These are phyloP conservation scores for Saturnispora galanensis DNA, from an alignment of 805 yeast species.

Conservation along the genomic window DNA sequence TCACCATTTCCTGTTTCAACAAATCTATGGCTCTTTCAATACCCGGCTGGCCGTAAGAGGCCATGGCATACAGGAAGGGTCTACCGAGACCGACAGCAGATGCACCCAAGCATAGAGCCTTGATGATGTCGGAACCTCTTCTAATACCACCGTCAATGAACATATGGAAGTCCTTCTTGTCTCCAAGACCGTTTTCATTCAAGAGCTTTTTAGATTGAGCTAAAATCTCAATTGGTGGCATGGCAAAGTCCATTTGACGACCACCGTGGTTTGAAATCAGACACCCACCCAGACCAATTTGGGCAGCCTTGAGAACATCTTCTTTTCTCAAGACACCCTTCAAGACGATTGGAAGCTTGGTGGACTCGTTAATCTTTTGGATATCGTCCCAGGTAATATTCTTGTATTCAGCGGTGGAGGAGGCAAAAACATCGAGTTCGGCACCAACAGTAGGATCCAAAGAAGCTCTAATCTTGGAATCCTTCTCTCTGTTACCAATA, in stretches of 20 bases:
- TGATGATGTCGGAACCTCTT: conserved; percentile 67
- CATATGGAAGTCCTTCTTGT: conserved; percentile 45
- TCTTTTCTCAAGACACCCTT: conserved; percentile 60
- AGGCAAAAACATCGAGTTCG: conserved; percentile 11
- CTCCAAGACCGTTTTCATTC: conserved; percentile 27
- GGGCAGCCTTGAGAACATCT: conserved; percentile 49
- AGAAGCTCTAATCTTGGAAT: conserved; percentile 56
- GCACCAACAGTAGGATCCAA: conserved; percentile 31
- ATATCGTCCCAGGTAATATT: conserved; percentile 51
- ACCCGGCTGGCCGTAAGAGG: conserved; percentile 70
- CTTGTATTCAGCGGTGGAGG: conserved; percentile 9
- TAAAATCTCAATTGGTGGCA: conserved; percentile 51
- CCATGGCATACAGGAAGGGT: conserved; percentile 67
- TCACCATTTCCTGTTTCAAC: conserved; percentile 44
- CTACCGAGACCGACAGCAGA: conserved; percentile 59
- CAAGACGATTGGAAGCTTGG: conserved; percentile 40
- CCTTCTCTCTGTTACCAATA: conserved; percentile 79
- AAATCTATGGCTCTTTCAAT: conserved; percentile 41
- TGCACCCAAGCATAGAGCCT: conserved; percentile 72
- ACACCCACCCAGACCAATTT: conserved; percentile 49
- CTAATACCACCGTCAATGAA: conserved; percentile 72
- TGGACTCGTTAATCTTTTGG: conserved; percentile 38
- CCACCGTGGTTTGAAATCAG: conserved; percentile 70
- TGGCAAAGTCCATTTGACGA: conserved; percentile 53
- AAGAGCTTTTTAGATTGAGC: conserved; percentile 43